Percentiles rank a stretch among this genome's conserved stretches.
These are phyloP conservation scores for Rhipidocladum racemiflorum DNA, from an alignment of 176 grass and related monocot species.

Conservation along the genomic window DNA sequence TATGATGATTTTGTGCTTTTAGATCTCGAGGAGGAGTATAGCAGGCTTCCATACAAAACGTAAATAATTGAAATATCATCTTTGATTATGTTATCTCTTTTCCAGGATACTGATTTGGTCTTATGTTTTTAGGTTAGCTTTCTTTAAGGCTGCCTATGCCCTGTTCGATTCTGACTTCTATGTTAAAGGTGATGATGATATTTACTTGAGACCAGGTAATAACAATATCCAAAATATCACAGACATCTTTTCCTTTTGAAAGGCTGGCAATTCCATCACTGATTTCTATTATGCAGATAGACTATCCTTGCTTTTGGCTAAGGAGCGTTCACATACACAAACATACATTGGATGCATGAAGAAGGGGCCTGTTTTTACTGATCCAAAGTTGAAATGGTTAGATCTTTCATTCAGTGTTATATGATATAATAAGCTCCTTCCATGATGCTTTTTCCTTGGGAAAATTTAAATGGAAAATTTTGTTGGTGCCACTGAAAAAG, in stretches of 20 bases:
- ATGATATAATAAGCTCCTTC: background rate
- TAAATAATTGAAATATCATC: conserved; percentile 36
- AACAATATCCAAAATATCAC: background rate
- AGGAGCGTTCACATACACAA: conserved; percentile 77
- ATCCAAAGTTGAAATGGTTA: conserved; percentile 96
- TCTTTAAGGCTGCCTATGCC: conserved; percentile 94
- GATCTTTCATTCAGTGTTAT: conserved; percentile 26
- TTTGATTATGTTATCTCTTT: background rate
- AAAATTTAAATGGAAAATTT: background rate
- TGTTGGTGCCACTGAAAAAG: no score
- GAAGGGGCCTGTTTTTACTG: conserved; percentile 97
- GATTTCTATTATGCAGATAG: conserved; percentile 60
- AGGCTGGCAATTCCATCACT: conserved; percentile 11
- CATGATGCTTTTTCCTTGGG: background rate
- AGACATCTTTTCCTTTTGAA: conserved; percentile 19
- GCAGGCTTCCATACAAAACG: conserved; percentile 97
- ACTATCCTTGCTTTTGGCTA: conserved; percentile 89
- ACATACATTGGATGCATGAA: conserved; percentile 99
- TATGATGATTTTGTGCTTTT: conserved; percentile 97
- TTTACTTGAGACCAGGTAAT: conserved; percentile 92
- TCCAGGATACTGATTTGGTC: conserved; percentile 49
- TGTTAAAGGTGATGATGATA: conserved; percentile 99
- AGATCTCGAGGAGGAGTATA: conserved; percentile 92
- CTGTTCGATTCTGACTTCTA: conserved; percentile 97
- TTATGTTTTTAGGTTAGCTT: conserved; percentile 96